Evolutionary conservation across 352 stramenopile genomes (phyloP), one percentile per base, ranked within the genome.

Genomic region (Globisporangium sylvaticum): DNA sequence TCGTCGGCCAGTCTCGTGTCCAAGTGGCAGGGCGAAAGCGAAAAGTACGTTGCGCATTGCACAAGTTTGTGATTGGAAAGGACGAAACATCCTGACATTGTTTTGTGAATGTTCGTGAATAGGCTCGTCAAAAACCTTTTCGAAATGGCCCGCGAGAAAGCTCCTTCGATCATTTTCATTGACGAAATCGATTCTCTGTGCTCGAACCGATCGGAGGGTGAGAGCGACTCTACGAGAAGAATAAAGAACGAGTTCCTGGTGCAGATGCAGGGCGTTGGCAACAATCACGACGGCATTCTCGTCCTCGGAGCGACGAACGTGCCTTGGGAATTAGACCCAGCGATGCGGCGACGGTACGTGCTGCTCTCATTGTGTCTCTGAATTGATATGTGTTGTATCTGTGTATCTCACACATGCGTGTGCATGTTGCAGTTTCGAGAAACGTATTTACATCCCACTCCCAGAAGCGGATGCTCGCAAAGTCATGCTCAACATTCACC

Each of bases 241-340:
- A 97, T 99, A 68, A 99, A 99, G 73, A 99, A 97, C 10, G 97
- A 99, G 80, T 99, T 99, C 62, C 89, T 99, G 60, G 95, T 99
- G 27, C 96, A 99, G 72, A 96, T 99, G 87, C 96, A 99, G 76
- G 97, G 97, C 29, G 93, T 98, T 2, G 90, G 87, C 14, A 92
- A 97, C 48, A 83, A 94, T 2, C 81, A 97, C 65, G 88, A 94
- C 48, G 88, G 94, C 10, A 87, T 99, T 56, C 76, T 99, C 31
- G 94, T 99, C 8, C 88, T 99, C 54, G 97, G 93, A 31, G 98
- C 98, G 18, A 99, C 98, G 14, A 99, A 99, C 79, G 92, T 99
- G 25, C 98, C 98, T 24, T 99, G 97, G 96, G 97, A 99, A 66
- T 74, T 99, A 20, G 97, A 99, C 74, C 89, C 97, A 58, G 97